These are phyloP conservation scores for Agaricus sinodeliciosus DNA, from an alignment of 768 basidiomycete genomes.

Conservation along the genomic window DNA sequence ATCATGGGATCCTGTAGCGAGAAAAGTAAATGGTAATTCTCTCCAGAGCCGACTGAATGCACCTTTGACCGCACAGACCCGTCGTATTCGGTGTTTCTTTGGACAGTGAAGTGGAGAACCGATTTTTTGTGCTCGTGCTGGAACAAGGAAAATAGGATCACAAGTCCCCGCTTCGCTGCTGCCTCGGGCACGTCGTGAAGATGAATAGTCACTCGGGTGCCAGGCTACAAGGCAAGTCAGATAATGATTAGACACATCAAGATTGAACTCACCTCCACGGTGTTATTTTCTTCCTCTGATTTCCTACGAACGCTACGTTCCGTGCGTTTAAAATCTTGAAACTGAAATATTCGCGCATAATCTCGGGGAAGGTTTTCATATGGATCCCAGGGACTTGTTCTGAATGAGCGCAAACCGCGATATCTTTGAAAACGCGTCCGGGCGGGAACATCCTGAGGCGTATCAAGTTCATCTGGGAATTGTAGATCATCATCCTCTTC, in stretches of 20 bases:
- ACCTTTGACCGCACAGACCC: slow-evolving; percentile 91
- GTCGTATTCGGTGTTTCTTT: slow-evolving; percentile 91
- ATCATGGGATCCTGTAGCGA: slow-evolving; percentile 71
- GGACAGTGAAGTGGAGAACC: slow-evolving; percentile 86
- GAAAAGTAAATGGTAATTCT: slow-evolving; percentile 3
- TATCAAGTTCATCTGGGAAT: slow-evolving; percentile 98
- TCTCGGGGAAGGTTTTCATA: slow-evolving; percentile 93
- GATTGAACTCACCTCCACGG: slow-evolving; percentile 53
- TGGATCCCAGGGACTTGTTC: slow-evolving; percentile 97
- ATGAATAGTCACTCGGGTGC: slow-evolving; percentile 71
- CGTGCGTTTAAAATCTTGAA: slow-evolving; percentile 90
- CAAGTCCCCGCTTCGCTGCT: slow-evolving; percentile 39
- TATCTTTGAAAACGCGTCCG: slow-evolving; percentile 83
- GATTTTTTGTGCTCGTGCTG: slow-evolving; percentile 97
- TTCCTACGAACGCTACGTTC: slow-evolving; percentile 62
- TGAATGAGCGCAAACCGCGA: slow-evolving; percentile 85
- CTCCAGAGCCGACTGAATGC: slow-evolving; percentile 1
- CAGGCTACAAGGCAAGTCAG: slow-evolving; percentile 45
- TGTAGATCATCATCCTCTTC: slow-evolving; percentile 76
- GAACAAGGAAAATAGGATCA: slow-evolving; percentile 74
- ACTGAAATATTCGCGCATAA: slow-evolving; percentile 93
- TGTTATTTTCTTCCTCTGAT: slow-evolving; percentile 52
- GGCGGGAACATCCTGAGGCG: slow-evolving; percentile 79
- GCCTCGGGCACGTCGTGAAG: slow-evolving; percentile 70
- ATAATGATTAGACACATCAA: not conserved